Percentiles rank a stretch among this genome's conserved stretches.
Conservation (phyloP, 2,329 filamentous ascomycete species). For the Dothideomycetes sp. region DNA sequence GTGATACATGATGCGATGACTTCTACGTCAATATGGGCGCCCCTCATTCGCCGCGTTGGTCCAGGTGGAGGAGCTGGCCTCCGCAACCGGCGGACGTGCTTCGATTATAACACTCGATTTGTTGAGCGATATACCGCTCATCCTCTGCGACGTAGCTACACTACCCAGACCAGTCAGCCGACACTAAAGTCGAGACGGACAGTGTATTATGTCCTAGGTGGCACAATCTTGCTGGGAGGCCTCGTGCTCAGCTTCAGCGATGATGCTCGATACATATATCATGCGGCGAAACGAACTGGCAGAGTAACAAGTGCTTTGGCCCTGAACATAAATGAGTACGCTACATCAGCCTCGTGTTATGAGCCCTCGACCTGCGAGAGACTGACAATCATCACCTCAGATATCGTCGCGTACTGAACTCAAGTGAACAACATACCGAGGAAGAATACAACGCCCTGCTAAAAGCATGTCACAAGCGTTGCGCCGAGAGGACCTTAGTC, state of each 20-base stretch:
- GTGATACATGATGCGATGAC: background rate
- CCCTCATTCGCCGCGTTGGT: background rate
- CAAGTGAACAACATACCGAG: conserved; percentile 51
- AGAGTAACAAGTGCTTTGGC: conserved; percentile 65
- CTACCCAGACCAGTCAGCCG: background rate
- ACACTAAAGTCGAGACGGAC: background rate
- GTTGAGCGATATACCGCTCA: background rate
- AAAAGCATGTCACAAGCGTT: conserved; percentile 80
- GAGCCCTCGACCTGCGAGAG: background rate
- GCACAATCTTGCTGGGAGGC: background rate
- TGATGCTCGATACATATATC: conserved; percentile 65
- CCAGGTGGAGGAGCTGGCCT: background rate
- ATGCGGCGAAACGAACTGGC: conserved; percentile 64
- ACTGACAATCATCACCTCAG: conserved; percentile 33
- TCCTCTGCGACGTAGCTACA: background rate
- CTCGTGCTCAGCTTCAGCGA: conserved; percentile 30
- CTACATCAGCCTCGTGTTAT: conserved; percentile 10
- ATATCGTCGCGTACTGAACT: conserved; percentile 76
- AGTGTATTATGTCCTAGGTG: background rate
- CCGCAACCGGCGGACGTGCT: background rate
- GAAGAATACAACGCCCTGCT: conserved; percentile 55
- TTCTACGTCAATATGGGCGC: background rate
- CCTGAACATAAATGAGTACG: conserved; percentile 81
- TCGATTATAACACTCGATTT: background rate
- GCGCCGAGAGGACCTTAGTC: conserved; percentile 73